Evolutionary conservation across 495 filamentous ascomycete genomes (phyloP), one percentile per base, ranked within the genome.

Genomic region (Pseudomonodictys pantanalensis): DNA sequence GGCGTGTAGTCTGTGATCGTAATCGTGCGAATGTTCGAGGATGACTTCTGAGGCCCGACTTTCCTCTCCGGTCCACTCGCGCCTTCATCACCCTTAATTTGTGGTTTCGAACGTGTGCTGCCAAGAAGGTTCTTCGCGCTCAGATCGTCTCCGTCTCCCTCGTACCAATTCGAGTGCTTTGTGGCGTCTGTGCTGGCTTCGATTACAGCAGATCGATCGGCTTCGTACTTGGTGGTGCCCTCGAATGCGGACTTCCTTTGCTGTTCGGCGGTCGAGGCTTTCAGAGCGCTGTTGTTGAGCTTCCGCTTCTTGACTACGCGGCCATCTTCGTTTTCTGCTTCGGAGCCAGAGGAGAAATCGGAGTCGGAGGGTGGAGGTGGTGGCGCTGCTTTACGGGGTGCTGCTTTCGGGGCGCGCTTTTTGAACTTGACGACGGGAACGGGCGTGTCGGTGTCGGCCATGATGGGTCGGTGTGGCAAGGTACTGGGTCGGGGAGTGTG

Each of bases 1-100:
- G 95, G 92, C 25, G 90, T 86, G 72, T 89, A 96, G 67, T 97
- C 93, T 32, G 84, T 96, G 15, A 91, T 82, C 0, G 91, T 97
- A 51, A 95, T 86, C 2, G 88, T 96, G 26, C 93, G 85, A 38
- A 97, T 86, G 66, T 97, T 97, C 0, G 89, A 90, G 2, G 92
- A 80, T 17, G 91, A 88, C 68, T 95, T 95, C 35, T 95, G 78
- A 0, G 93, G 95, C 1, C 95, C 93, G 12, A 95, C 85, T 39
- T 80, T 75, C 43, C 85, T 81, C 6, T 71, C 74, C 0, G 87
- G 86, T 18, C 89, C 89, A 69, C 93, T 78, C n/a, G 91, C 85
- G 62, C 91, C 91, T 72, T 86, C 90, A 66, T 86, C 82, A 56
- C 95, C 87, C 68, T 90, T 91, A 48, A 81, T 82, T 9, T 83